Conservation (phyloP, 495 filamentous ascomycete species). For the Aspergillus funiculosus region DNA sequence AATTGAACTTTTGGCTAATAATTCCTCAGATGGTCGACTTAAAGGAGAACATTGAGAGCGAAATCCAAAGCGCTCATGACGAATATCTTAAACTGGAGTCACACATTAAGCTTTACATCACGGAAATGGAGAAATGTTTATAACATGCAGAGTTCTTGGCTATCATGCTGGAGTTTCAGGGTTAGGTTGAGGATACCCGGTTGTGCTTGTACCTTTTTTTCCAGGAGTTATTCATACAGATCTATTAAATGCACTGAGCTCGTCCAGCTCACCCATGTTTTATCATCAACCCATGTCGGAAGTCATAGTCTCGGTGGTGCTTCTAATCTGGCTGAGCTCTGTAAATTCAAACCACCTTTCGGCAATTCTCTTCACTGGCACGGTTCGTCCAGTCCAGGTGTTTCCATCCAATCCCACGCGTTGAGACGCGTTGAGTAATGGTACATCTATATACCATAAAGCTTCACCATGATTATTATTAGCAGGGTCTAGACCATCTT, state of each 20-base stretch:
- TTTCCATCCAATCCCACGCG: slow-evolving; percentile 46
- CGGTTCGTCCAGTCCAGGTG: slow-evolving; percentile 61
- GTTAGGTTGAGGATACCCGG: slow-evolving; percentile 43
- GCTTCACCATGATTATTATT: slow-evolving; percentile 30
- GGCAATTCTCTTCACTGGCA: slow-evolving; percentile 57
- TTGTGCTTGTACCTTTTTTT: slow-evolving; percentile 14
- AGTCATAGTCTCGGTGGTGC: slow-evolving; percentile 4
- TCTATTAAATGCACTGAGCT: too few species aligned
- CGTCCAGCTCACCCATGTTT: slow-evolving; percentile 4
- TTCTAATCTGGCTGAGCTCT: slow-evolving; percentile 1
- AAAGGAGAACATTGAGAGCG: slow-evolving; percentile 93
- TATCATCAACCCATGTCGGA: background rate
- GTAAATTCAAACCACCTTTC: slow-evolving; percentile 69
- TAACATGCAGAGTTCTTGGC: slow-evolving; percentile 34
- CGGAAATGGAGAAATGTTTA: slow-evolving; percentile 93
- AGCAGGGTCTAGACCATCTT: slow-evolving; percentile 26
- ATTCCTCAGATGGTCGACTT: slow-evolving; percentile 80
- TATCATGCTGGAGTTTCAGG: slow-evolving; percentile 36
- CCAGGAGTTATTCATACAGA: slow-evolving; percentile 19
- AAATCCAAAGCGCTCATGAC: slow-evolving; percentile 78
- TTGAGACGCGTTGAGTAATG: slow-evolving; percentile 56
- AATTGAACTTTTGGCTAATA: slow-evolving; percentile 7
- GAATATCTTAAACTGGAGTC: slow-evolving; percentile 95
- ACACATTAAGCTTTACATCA: slow-evolving; percentile 95
- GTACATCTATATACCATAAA: slow-evolving; percentile 51